Evolutionary conservation across 2,329 filamentous ascomycete species (phyloP), one percentile per base, ranked within the genome.

Genomic region (Pseudogymnoascus sp.): DNA sequence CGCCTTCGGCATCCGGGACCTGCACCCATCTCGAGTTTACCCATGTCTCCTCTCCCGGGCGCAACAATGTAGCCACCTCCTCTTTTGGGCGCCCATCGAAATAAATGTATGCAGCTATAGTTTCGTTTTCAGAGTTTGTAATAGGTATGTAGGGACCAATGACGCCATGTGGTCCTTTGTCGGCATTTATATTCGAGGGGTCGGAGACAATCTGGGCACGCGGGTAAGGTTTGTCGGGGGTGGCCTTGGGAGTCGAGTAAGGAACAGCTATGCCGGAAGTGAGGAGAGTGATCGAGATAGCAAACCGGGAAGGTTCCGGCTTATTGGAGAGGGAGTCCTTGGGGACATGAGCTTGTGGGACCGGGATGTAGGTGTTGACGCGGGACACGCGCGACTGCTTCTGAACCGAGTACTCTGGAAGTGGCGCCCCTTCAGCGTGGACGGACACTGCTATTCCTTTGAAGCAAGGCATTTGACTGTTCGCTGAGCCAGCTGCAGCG

Each of bases 381-480:
- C 94, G 89, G 66, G 91, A 92, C 66, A 91, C 83, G 70, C 91
- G 89, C 63, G 91, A 92, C 77, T 97, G 91, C 74, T 92, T 94
- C 79, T 97, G 93, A 70, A 97, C 89, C 71, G 92, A 93, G 78
- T 96, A 88, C 78, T 99, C 94, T 66, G 92, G 82, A 68, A 99
- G 85, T 68, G 94, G 92, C 69, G 91, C 80, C 66, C 82, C 83
- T 73, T 87, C 87, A 63, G 85, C 84, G 79, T 99, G 94, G 75
- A 97, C 95, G 83, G 91, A 96, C 74, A 97, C 93, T 71, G 94
- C 93, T 78, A 99, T 92, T 78, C 94, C 94, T 81, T 97, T 96
- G 81, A 97, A 99, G 85, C 92, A 97, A 80, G 94, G 94, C 94
- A 90, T 90, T 69, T 67, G 49, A 29, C 49, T 33, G 60, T 55